Evolutionary conservation across 805 yeast genomes (phyloP).

Genomic region (Metschnikowia gelsemii): DNA sequence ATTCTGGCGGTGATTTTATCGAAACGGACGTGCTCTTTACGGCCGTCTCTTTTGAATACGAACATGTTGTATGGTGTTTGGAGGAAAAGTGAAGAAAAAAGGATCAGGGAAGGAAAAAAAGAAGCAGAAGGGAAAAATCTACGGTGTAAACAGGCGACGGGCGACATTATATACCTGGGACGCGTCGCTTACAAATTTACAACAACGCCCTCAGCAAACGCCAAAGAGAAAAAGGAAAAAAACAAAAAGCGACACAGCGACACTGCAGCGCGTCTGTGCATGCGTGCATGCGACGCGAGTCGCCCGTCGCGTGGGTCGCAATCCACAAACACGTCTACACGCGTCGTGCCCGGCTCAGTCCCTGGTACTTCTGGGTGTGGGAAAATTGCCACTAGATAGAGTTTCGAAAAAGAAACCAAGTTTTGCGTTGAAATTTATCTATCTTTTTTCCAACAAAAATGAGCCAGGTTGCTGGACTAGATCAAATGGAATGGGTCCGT

Average conservation of each 20-base stretch:
- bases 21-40: slow-evolving; percentile 89
- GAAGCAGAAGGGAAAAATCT: neutral
- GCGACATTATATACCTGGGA: slow-evolving; percentile 11
- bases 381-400: too few species aligned
- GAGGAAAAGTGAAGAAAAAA: neutral
- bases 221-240: slow-evolving; percentile 4
- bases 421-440: too few species aligned
- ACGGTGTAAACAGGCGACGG: slow-evolving; percentile 1
- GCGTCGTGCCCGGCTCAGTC: too few species aligned
- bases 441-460: too few species aligned
- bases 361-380: too few species aligned
- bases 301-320: slow-evolving; percentile 1
- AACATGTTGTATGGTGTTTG: slow-evolving; percentile 48
- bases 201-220: slow-evolving; percentile 5
- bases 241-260: slow-evolving; percentile 9
- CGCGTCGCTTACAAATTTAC: slow-evolving; percentile 14
- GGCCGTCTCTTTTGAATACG: slow-evolving; percentile 91
- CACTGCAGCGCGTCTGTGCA: slow-evolving; percentile 8
- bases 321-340: neutral
- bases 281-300: slow-evolving; percentile 1
- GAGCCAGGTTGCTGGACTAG: too few species aligned
- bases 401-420: too few species aligned
- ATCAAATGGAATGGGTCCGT: too few species aligned
- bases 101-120: slow-evolving; percentile 1
- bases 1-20: slow-evolving; percentile 94